Conservation (phyloP, 2,329 filamentous ascomycete genomes). For the Pseudonectria foliicola region DNA sequence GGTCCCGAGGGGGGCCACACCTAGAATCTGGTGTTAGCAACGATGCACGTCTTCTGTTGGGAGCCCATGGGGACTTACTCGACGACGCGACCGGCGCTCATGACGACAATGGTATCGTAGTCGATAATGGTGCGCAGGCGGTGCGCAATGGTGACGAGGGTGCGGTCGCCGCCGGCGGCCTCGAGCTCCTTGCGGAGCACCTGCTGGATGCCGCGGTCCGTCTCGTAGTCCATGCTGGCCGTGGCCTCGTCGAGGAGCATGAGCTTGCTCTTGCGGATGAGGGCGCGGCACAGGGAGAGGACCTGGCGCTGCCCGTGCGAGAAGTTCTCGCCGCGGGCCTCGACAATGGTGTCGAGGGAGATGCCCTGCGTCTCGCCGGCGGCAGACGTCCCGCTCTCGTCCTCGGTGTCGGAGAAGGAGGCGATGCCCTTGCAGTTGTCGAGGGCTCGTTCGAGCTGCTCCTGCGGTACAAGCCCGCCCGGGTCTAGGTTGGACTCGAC, state of each 20-base stretch:
- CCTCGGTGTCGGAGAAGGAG: conserved; percentile 33
- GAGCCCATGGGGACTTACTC: conserved; percentile 43
- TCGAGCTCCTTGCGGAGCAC: conserved; percentile 44
- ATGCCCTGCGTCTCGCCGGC: conserved; percentile 18
- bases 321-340: conserved; percentile 48
- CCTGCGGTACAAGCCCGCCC: conserved; percentile 46
- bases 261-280: conserved; percentile 47
- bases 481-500: conserved; percentile 57
- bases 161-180: conserved; percentile 36
- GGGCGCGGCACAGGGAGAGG: conserved; percentile 48
- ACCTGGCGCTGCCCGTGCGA: conserved; percentile 53
- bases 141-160: conserved; percentile 52
- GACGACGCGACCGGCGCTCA: conserved; percentile 45
- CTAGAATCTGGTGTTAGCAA: conserved; percentile 18
- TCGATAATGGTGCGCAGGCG: conserved; percentile 52
- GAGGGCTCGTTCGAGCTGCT: conserved; percentile 50
- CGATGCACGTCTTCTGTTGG: too few relatives aligned
- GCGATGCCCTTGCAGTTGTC: conserved; percentile 55
- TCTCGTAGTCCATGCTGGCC: conserved; percentile 52
- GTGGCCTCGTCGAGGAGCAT: conserved; percentile 54
- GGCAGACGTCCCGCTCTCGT: conserved; percentile 1
- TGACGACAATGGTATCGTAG: conserved; percentile 51
- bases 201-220: conserved; percentile 48
- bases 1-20: conserved; percentile 38
- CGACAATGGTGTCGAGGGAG: conserved; percentile 39